Evolutionary conservation across 2,329 filamentous ascomycete genomes (phyloP).

Genomic region (Penicillium crustosum): DNA sequence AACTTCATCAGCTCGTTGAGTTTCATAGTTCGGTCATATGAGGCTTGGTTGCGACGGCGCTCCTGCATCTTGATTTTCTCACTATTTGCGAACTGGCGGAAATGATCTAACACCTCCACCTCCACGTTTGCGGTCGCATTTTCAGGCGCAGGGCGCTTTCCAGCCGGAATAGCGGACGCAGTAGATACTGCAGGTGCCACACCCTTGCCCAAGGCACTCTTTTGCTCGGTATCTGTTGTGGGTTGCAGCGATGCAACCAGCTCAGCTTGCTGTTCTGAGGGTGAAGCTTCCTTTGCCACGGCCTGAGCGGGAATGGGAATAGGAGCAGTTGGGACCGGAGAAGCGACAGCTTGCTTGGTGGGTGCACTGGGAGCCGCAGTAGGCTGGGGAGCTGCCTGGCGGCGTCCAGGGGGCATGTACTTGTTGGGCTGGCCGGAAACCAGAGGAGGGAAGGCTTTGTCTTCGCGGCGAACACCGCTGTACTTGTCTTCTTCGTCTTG

Average conservation of each 20-base stretch:
- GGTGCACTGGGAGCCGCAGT: slow-evolving; percentile 75
- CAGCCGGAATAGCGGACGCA: slow-evolving; percentile 47
- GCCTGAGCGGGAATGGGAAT: slow-evolving; percentile 24
- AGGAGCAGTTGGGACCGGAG: slow-evolving; percentile 54
- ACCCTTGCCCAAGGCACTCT: slow-evolving; percentile 25
- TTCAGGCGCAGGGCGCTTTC: slow-evolving; percentile 42
- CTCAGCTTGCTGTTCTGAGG: slow-evolving; percentile 24
- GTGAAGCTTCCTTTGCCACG: slow-evolving; percentile 28
- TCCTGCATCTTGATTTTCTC: slow-evolving; percentile 63
- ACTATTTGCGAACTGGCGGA: slow-evolving; percentile 62
- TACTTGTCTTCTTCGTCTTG: slow-evolving; percentile 94
- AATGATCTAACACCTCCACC: slow-evolving; percentile 60
- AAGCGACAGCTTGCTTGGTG: slow-evolving; percentile 76
- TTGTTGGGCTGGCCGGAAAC: slow-evolving; percentile 62
- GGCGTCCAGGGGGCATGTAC: slow-evolving; percentile 86
- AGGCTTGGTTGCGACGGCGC: slow-evolving; percentile 54
- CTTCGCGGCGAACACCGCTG: slow-evolving; percentile 81
- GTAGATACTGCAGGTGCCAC: slow-evolving; percentile 22
- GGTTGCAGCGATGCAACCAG: slow-evolving; percentile 25
- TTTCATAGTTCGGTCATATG: slow-evolving; percentile 83
- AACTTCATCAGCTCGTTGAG: slow-evolving; percentile 95
- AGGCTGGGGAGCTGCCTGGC: slow-evolving; percentile 72
- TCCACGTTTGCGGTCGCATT: slow-evolving; percentile 62
- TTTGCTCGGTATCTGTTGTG: slow-evolving; percentile 27
- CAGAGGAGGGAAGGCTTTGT: slow-evolving; percentile 63